Base-by-base conservation (phyloP, 2,329 filamentous ascomycete species). In the Sclerotinia minor region DNA sequence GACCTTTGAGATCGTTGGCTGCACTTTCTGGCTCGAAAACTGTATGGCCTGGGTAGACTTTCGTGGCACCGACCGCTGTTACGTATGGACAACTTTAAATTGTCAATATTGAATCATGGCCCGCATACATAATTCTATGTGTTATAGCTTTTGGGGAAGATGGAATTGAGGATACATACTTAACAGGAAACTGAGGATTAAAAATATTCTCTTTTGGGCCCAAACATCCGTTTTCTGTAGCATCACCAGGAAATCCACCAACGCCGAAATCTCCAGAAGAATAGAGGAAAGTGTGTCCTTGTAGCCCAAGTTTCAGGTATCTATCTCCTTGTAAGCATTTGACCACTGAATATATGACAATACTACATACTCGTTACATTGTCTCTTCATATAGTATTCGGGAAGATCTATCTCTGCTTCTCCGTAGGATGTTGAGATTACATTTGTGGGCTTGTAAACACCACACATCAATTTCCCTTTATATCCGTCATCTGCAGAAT, bases 381-480 rank as follows among this genome's bases (percentile, higher is more conserved):
- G 82, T 7, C 82, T 79, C 70, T 83, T 78, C 73, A 84, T 81
- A 75, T 88, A 88, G 69, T 78, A 79, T 11, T 79, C 76, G 0
- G 85, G 84, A n/a, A 86, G 78, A 47, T 83, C 81, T 19, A 78
- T 77, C 75, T 88, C 85, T 47, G 81, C 79, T 57, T 81, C 80
- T 50, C 83, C 83, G 73, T 86, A 85, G 19, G 81, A 83, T 71
- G 86, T 82, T 50, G 79, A 81, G 70, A 85, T 81, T 29, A 72
- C 70, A 52, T 72, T 72, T 38, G 72, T 71, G 29, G 71, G 72
- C 71, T 81, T 79, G 77, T 82, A 84, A 26, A 82, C 79, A 9
- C 81, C 82, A 68, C 82, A 84, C 70, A 82, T 78, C 5, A 79
- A 75, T 68, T 77, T 72, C 17, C 82, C 82, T 64, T 81, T 80